Base-by-base conservation (phyloP, 805 yeast species). In the Ogataea trehaloabstinens region DNA sequence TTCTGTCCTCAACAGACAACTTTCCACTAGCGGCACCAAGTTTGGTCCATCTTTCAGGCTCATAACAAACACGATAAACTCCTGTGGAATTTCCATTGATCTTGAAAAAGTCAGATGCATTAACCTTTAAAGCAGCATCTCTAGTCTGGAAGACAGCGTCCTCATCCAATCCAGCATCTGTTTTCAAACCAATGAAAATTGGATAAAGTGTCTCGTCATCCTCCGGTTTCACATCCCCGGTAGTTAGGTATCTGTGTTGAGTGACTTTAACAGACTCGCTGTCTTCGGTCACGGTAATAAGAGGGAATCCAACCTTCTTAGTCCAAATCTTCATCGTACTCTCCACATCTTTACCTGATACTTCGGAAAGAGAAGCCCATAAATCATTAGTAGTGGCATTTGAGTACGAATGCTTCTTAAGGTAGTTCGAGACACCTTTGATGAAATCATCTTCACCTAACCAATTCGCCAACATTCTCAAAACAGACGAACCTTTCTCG, bases 341-440 rank as follows among this genome's bases (percentile, higher is more conserved):
- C 48, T 65, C 67, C 32, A 86, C 78, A 44, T 86, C 85, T 56
- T 74, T 68, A 33, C 85, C 85, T 4, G 86, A 74, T 19, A 71
- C 85, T 41, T 74, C 81, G 19, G 80, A 60, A 29, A 86, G 65
- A 7, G 86, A 76, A 16, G 61, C 63, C 89, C 93, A 86, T 46
- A 86, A 70, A 50, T 85, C 90, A 20, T 68, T 71, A 30, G 93
- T 82, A 16, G 74, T 76, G 29, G 95, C 88, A 66, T 87, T 86
- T 35, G 78, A 74, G 53, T 67, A 86, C 53, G 76, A 67, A 64
- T 83, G 80, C 28, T 68, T 67, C 44, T 78, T 71, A 60, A 86
- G 74, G 61, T 86, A 86, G 40, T 66, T 58, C 27, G 88, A 76
- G 34, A 87, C 88, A 52, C 95, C 95, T 51, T 73, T 71, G 48